Conservation (phyloP, 2,329 filamentous ascomycete species). For the Xylaria arbuscula region DNA sequence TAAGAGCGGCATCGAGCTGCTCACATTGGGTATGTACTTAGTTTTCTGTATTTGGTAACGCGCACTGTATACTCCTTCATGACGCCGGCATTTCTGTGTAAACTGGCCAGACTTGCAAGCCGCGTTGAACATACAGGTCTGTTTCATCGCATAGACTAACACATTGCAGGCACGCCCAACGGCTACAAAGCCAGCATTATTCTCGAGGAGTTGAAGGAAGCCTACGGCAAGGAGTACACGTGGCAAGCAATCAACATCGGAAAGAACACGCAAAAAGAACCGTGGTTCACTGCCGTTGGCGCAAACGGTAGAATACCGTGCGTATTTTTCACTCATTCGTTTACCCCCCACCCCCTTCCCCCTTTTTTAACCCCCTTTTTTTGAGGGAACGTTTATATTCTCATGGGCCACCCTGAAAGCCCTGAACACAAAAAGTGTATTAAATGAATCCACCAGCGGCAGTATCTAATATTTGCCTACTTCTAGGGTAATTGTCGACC, state of each 20-base stretch:
- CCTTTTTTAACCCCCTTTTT: background rate
- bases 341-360: too few species aligned
- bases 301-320: slow-evolving; percentile 64
- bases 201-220: slow-evolving; percentile 74
- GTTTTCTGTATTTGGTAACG: background rate
- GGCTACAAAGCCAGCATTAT: slow-evolving; percentile 69
- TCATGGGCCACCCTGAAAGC: background rate
- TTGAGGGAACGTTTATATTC: background rate
- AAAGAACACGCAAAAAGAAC: slow-evolving; percentile 73
- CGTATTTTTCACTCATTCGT: slow-evolving; percentile 59
- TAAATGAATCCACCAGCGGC: background rate
- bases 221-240: slow-evolving; percentile 70
- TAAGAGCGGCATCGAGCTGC: slow-evolving; percentile 71
- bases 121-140: background rate
- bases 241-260: slow-evolving; percentile 68
- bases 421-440: background rate
- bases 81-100: slow-evolving; percentile 19
- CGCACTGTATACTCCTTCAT: background rate
- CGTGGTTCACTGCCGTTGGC: slow-evolving; percentile 71
- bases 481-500: slow-evolving; percentile 67
- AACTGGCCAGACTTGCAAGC: background rate
- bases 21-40: slow-evolving; percentile 61
- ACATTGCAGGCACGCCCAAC: slow-evolving; percentile 59
- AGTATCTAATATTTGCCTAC: background rate
- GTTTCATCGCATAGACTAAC: slow-evolving; percentile 14